Percentiles rank a stretch among this genome's conserved stretches.
phyloP scores from a whole-genome alignment of 1,139 yeast genomes.

The Taiozyma onychis region DNA sequence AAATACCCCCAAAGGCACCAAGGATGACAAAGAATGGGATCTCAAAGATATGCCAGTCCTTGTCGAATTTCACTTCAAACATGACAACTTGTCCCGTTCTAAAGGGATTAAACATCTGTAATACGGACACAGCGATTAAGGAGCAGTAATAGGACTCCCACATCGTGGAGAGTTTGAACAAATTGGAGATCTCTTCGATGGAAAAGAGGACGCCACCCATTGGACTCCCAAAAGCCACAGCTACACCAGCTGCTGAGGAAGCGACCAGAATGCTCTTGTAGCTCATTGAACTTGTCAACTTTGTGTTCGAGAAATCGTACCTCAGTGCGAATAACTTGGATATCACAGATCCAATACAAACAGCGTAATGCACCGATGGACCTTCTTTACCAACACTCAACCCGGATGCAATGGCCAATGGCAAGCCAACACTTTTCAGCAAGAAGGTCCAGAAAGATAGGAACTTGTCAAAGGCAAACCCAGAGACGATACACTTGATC shows the following conservation, averaged over 20 bases:
- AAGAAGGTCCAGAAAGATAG: slow-evolving; percentile 67
- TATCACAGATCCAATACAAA: slow-evolving; percentile 58
- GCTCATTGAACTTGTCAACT: slow-evolving; percentile 17
- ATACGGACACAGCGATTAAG: slow-evolving; percentile 75
- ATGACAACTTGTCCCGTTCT: slow-evolving; percentile 91
- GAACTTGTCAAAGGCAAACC: slow-evolving; percentile 78
- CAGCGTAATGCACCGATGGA: slow-evolving; percentile 66
- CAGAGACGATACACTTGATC: slow-evolving; percentile 91
- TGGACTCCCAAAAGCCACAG: slow-evolving; percentile 67
- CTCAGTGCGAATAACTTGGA: slow-evolving; percentile 49
- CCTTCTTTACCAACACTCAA: slow-evolving; percentile 67
- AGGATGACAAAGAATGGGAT: slow-evolving; percentile 71
- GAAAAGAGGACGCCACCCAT: slow-evolving; percentile 64
- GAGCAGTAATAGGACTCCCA: slow-evolving; percentile 94
- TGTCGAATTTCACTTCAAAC: slow-evolving; percentile 82
- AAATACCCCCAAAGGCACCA: slow-evolving; percentile 89
- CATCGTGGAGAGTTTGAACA: slow-evolving; percentile 69
- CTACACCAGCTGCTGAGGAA: slow-evolving; percentile 64
- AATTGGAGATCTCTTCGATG: slow-evolving; percentile 51
- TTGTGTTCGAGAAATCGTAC: slow-evolving; percentile 40
- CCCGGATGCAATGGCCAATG: slow-evolving; percentile 67
- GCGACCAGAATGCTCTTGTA: slow-evolving; percentile 58
- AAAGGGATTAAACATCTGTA: slow-evolving; percentile 78
- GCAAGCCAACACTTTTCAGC: slow-evolving; percentile 76
- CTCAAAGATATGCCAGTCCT: slow-evolving; percentile 84